phyloP scores from a whole-genome alignment of 1,139 yeast species.

The Hansenula anomala region DNA sequence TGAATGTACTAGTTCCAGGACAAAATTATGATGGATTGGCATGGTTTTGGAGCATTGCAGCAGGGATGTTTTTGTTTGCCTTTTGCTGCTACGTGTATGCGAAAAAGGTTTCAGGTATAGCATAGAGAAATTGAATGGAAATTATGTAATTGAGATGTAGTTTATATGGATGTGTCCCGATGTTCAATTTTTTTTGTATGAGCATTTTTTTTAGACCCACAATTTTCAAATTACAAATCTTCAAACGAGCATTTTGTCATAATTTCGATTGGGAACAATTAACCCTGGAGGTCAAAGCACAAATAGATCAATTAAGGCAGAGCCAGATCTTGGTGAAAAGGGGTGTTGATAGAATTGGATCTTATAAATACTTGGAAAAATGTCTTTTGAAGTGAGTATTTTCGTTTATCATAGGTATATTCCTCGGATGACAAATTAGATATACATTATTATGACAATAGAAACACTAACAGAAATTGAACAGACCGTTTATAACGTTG shows the following conservation, averaged over 20 bases:
- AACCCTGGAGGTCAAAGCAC: neutral
- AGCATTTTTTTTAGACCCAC: neutral
- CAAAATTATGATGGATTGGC: constrained; percentile 65
- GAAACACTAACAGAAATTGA: constrained; percentile 3
- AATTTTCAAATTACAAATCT: too few species aligned
- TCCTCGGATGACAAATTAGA: too few species aligned
- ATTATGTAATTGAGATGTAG: too few species aligned
- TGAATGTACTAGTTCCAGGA: constrained; percentile 96
- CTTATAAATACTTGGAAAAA: neutral
- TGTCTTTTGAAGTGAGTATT: constrained; percentile 12
- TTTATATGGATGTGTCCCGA: too few species aligned
- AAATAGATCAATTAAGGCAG: too few species aligned
- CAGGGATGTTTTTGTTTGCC: constrained; percentile 40
- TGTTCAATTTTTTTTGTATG: neutral
- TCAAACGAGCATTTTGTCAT: neutral
- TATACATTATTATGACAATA: constrained; percentile 1
- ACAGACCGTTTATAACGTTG: constrained; percentile 71
- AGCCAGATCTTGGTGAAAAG: too few species aligned
- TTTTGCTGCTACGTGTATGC: constrained; percentile 40
- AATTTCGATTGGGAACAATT: neutral
- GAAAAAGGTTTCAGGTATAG: constrained; percentile 30
- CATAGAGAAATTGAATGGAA: neutral
- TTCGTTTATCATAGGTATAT: too few species aligned
- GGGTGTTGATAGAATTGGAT: too few species aligned
- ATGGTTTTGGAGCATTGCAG: constrained; percentile 68